phyloP scores from a whole-genome alignment of 768 basidiomycete genomes.

The Trametes sanguinea region DNA sequence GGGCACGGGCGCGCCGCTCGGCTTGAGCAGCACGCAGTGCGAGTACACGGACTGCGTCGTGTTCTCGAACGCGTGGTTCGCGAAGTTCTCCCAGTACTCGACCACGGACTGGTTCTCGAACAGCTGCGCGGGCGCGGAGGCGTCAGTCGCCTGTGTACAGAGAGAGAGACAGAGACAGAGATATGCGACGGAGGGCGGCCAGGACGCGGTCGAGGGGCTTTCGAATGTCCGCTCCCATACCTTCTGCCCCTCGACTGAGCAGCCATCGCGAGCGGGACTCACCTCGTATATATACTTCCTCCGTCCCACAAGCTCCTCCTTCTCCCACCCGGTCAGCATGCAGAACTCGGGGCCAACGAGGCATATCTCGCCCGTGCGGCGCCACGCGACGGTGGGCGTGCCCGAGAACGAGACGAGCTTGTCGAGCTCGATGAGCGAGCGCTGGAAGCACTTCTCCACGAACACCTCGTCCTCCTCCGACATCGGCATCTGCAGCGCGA shows the following conservation, averaged over 20 bases:
- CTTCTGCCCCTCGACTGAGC: no score
- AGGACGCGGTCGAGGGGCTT: no score
- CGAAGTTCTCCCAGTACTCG: constrained; percentile 96
- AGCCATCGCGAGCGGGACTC: constrained; percentile 5
- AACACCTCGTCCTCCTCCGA: constrained; percentile 96
- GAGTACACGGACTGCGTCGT: constrained; percentile 94
- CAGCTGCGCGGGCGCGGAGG: constrained; percentile 48
- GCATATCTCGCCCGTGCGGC: constrained; percentile 96
- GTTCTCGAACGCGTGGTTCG: constrained; percentile 96
- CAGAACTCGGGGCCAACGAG: constrained; percentile 96
- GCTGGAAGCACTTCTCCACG: constrained; percentile 93
- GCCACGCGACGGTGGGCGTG: constrained; percentile 97
- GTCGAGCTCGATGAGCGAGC: constrained; percentile 91
- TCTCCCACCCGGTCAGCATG: constrained; percentile 88
- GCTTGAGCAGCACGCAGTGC: constrained; percentile 87
- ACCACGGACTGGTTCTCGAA: constrained; percentile 96
- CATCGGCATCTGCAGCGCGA: constrained; percentile 97
- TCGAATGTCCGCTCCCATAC: no score
- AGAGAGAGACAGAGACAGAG: neutral
- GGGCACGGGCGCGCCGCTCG: constrained; percentile 79
- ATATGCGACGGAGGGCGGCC: constrained; percentile 1
- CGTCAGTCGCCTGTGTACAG: neutral
- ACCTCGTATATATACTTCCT: constrained; percentile 72
- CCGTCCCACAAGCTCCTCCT: constrained; percentile 71
- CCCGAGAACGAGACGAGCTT: constrained; percentile 97